Conservation (phyloP, 2,329 filamentous ascomycete genomes). For the Pseudopyricularia cyperi region DNA sequence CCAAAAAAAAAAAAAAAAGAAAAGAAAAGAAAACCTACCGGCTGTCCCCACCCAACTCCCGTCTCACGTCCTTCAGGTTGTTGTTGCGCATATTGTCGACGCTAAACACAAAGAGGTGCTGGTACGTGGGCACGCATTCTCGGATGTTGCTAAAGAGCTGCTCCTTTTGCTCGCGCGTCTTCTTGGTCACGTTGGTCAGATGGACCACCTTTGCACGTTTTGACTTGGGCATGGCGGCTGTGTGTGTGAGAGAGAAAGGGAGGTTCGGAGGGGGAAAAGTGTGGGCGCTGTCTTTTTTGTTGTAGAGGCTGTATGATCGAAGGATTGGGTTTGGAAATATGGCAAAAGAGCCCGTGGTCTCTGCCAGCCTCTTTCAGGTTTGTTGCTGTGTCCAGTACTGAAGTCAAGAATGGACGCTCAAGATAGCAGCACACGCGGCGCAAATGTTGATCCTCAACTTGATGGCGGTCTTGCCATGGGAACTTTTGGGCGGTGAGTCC, state of each 20-base stretch:
- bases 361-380: too few relatives aligned
- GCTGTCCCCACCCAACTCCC: constrained; percentile 67
- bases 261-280: neutral
- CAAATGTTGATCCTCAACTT: too few relatives aligned
- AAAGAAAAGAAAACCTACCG: constrained; percentile 40
- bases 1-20: neutral
- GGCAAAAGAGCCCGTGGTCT: too few relatives aligned
- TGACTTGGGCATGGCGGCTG: constrained; percentile 74
- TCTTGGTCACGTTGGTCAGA: constrained; percentile 84
- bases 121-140: constrained; percentile 70
- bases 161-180: constrained; percentile 82
- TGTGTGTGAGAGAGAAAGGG: neutral
- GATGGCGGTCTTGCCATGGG: neutral
- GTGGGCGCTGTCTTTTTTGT: neutral
- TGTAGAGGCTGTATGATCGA: neutral
- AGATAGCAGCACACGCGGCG: too few relatives aligned
- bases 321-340: neutral
- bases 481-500: constrained; percentile 3
- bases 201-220: constrained; percentile 84
- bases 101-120: constrained; percentile 84
- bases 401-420: too few relatives aligned
- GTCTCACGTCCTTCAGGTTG: constrained; percentile 81
- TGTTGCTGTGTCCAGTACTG: too few relatives aligned
- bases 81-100: constrained; percentile 98
- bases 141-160: constrained; percentile 82